phyloP scores from a whole-genome alignment of 345 rosid species.

The Arabis hirsuta region DNA sequence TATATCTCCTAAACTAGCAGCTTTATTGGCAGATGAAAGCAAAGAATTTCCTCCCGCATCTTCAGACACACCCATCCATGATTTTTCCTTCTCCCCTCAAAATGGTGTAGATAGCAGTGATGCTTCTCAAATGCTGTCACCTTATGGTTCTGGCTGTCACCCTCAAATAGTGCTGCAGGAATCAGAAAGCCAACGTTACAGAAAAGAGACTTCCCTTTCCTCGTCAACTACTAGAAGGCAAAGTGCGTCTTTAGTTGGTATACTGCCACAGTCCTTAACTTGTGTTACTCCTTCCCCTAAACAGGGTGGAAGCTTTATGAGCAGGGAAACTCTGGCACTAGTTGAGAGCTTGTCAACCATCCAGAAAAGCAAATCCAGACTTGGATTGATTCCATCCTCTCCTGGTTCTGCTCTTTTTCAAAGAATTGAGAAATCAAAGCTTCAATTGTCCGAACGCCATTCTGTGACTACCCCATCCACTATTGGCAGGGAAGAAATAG shows the following conservation, averaged over 20 bases:
- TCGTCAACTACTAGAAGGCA: conserved; percentile 45
- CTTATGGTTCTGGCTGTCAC: conserved; percentile 43
- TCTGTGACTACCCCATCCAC: conserved; percentile 46
- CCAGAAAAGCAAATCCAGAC: conserved; percentile 52
- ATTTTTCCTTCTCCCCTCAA: conserved; percentile 34
- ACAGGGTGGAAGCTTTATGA: conserved; percentile 48
- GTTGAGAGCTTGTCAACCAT: conserved; percentile 48
- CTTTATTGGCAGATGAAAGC: conserved; percentile 63
- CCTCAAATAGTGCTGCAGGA: conserved; percentile 44
- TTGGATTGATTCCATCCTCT: conserved; percentile 52
- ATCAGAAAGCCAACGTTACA: conserved; percentile 41
- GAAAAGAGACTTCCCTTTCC: conserved; percentile 47
- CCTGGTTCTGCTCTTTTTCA: conserved; percentile 50
- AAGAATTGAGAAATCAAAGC: conserved; percentile 57
- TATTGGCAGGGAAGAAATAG: conserved; percentile 42
- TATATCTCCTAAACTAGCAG: conserved; percentile 76
- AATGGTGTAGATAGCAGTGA: conserved; percentile 35
- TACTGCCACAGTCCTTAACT: conserved; percentile 41
- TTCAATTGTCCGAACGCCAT: conserved; percentile 46
- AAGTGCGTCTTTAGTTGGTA: conserved; percentile 42
- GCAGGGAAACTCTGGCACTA: conserved; percentile 50
- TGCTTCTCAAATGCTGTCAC: conserved; percentile 39
- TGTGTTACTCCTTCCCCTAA: conserved; percentile 68
- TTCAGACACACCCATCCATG: conserved; percentile 39
- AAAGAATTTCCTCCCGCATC: conserved; percentile 46